Evolutionary conservation across 768 basidiomycete genomes (phyloP), one percentile per base, ranked within the genome.

Genomic region (Mycena vitilis): DNA sequence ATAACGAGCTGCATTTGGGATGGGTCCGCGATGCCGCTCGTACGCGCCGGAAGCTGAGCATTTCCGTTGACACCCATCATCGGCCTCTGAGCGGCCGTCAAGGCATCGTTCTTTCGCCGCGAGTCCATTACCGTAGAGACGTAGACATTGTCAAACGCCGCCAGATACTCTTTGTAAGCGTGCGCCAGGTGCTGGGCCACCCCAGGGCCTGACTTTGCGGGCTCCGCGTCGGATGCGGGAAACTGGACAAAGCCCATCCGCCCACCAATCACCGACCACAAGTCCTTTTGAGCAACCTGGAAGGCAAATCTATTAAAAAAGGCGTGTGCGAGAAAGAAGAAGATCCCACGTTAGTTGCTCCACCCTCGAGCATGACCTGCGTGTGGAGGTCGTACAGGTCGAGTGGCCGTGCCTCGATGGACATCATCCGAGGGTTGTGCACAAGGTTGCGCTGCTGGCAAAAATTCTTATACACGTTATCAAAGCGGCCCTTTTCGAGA

Each of bases 241-340:
- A 92, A 91, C 60, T 89, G 84, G 4, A 89, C 83, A 72, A 89
- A 87, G 20, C 88, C 89, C 77, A 94, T 81, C 25, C 84, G 85
- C n/a, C 85, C 92, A 20, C 86, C 92, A 63, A 94, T 86, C 52
- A 90, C 79, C 18, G 85, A 73, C 92, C 92, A 93, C 65, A 82
- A 68, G 40, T 91, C 90, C 54, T 85, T 84, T 64, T 79, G 78
- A 30, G 80, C 80, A 15, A 90, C 86, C 90, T 91, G 60, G n/a
- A 69, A 65, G 48, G 45, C 25, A 15, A 36, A 52, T 51, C 49
- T 16, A 59, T 72, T 74, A 9, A 73, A 47, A 66, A 63, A 30
- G 18, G 34, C n/a, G 16, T 10, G 36, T 18, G 23, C 44, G 22
- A 55, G n/a, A 37, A 68, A 9, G 54, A 42, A 11, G 23, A 1